These are phyloP conservation scores for Annulohypoxylon stygium DNA, from an alignment of 495 filamentous ascomycete genomes.

Conservation along the genomic window DNA sequence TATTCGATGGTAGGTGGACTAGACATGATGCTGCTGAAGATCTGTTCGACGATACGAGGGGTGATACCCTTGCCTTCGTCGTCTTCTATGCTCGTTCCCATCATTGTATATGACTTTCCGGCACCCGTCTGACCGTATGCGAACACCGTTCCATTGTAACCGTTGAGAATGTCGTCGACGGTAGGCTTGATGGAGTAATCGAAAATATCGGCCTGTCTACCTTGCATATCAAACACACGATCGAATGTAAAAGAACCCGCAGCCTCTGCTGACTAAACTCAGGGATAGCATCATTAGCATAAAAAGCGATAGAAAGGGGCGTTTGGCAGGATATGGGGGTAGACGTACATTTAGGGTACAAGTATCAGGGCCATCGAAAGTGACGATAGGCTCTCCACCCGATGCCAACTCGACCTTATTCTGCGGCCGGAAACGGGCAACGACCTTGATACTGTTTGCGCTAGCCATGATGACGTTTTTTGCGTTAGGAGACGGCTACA, in stretches of 20 bases:
- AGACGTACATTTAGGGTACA: slow-evolving; percentile 83
- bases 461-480: slow-evolving; percentile 60
- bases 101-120: slow-evolving; percentile 99
- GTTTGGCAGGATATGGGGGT: slow-evolving; percentile 20
- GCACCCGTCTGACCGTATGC: slow-evolving; percentile 99
- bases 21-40: slow-evolving; percentile 92
- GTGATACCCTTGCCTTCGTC: slow-evolving; percentile 91
- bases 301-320: slow-evolving; percentile 1
- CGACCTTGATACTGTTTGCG: slow-evolving; percentile 78
- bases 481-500: slow-evolving; percentile 54
- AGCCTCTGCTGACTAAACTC: slow-evolving; percentile 82
- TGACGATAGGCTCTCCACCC: slow-evolving; percentile 91
- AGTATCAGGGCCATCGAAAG: slow-evolving; percentile 89
- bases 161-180: slow-evolving; percentile 97
- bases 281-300: slow-evolving; percentile 25
- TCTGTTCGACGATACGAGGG: slow-evolving; percentile 96
- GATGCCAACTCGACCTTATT: slow-evolving; percentile 91
- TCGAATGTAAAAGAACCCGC: slow-evolving; percentile 94
- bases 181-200: slow-evolving; percentile 96
- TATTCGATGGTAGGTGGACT: slow-evolving; percentile 97
- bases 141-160: slow-evolving; percentile 99
- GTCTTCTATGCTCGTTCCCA: slow-evolving; percentile 96
- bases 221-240: slow-evolving; percentile 93
- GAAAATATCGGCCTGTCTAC: slow-evolving; percentile 90
- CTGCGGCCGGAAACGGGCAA: slow-evolving; percentile 96